A percentile compares a stretch with the other conserved stretches of the same genome.
Conservation (phyloP, 805 yeast species). For the Metschnikowia hibisci region DNA sequence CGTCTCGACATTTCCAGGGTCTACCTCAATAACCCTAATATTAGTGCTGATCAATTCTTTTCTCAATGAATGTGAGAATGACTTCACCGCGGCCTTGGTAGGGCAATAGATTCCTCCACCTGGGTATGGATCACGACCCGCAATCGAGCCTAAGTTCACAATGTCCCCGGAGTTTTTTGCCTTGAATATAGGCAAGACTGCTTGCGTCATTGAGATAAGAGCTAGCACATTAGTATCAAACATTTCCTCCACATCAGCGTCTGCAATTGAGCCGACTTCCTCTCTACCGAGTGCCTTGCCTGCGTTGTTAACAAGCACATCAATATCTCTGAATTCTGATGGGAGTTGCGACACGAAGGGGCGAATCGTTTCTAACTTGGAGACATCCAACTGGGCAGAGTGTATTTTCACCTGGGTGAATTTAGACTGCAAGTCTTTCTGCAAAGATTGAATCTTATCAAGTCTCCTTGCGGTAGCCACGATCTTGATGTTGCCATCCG, state of each 20-base stretch:
- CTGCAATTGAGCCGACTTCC: slow-evolving; percentile 61
- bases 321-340: slow-evolving; percentile 56
- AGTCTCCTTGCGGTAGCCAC: slow-evolving; percentile 76
- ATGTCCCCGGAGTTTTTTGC: slow-evolving; percentile 68
- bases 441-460: slow-evolving; percentile 51
- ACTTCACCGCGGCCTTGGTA: slow-evolving; percentile 66
- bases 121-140: slow-evolving; percentile 76
- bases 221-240: slow-evolving; percentile 87
- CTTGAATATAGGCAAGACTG: slow-evolving; percentile 67
- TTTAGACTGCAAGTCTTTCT: slow-evolving; percentile 41
- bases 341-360: slow-evolving; percentile 55
- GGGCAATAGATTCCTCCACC: slow-evolving; percentile 80
- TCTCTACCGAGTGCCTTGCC: slow-evolving; percentile 78
- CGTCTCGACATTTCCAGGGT: slow-evolving; percentile 79
- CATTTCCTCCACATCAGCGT: slow-evolving; percentile 69
- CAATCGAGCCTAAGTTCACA: slow-evolving; percentile 72
- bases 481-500: slow-evolving; percentile 66
- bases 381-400: slow-evolving; percentile 49
- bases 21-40: slow-evolving; percentile 67
- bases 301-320: slow-evolving; percentile 67
- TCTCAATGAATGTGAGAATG: slow-evolving; percentile 67
- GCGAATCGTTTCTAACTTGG: slow-evolving; percentile 38
- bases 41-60: slow-evolving; percentile 71
- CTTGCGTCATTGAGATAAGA: slow-evolving; percentile 77
- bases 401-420: slow-evolving; percentile 56